Percentiles rank a stretch among this genome's conserved stretches.
Evolutionary conservation across 169 alveolate species (phyloP).

Genomic region (Babesia ovis): DNA sequence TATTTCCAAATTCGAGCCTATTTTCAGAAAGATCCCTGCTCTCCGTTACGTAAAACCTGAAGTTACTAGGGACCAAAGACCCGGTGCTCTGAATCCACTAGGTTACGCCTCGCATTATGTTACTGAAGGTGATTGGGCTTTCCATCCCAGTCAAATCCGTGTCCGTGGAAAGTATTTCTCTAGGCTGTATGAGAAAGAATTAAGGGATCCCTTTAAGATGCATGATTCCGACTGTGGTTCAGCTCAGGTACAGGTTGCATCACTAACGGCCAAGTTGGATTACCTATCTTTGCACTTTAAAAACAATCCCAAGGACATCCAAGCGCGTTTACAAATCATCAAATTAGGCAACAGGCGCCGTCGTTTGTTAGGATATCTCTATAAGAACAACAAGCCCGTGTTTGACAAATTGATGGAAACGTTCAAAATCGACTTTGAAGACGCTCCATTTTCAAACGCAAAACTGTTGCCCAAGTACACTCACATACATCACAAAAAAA

Average conservation of each 20-base stretch:
- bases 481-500: slow-evolving; percentile 32
- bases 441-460: slow-evolving; percentile 22
- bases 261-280: slow-evolving; percentile 62
- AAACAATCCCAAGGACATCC: slow-evolving; percentile 43
- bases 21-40: slow-evolving; percentile 57
- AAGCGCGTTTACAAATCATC: slow-evolving; percentile 49
- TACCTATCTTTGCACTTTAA: slow-evolving; percentile 40
- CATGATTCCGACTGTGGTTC: slow-evolving; percentile 65
- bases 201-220: slow-evolving; percentile 63
- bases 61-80: slow-evolving; percentile 47
- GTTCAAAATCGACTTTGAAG: slow-evolving; percentile 58
- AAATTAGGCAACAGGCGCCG: slow-evolving; percentile 46
- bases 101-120: slow-evolving; percentile 44
- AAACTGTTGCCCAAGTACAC: slow-evolving; percentile 33
- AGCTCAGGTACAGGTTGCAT: slow-evolving; percentile 55
- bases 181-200: slow-evolving; percentile 50
- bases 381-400: slow-evolving; percentile 31
- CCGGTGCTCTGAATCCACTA: slow-evolving; percentile 51
- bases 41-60: slow-evolving; percentile 33
- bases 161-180: slow-evolving; percentile 67
- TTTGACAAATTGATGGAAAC: slow-evolving; percentile 48
- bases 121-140: slow-evolving; percentile 45
- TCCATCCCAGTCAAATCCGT: slow-evolving; percentile 52
- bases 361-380: slow-evolving; percentile 49
- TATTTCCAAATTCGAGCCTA: slow-evolving; percentile 40